Base-by-base conservation (phyloP, 2,329 filamentous ascomycete genomes). In the Lasiodiplodia gonubiensis region DNA sequence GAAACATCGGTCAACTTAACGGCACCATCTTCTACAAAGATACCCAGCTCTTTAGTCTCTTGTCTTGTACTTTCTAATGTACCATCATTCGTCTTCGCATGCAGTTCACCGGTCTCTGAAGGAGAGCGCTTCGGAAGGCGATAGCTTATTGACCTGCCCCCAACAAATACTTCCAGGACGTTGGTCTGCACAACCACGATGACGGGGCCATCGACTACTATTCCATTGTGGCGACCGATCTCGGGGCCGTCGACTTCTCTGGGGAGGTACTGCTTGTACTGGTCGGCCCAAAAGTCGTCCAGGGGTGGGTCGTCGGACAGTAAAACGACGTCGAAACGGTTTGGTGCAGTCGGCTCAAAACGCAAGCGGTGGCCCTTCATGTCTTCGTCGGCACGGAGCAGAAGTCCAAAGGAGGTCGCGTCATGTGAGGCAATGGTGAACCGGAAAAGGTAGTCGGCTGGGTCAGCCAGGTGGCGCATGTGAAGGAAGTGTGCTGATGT, bases 201-300 rank as follows among this genome's bases (percentile, higher is more conserved):
- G 16, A 68, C 46, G n/a, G 46, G 23, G 1, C 39, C 66, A 12
- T 39, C 25, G 7, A 68, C 33, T 21, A 21, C 21, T 3, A 70
- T 30, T 16, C 16, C 39, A 10, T 76, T 74, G 61, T 78, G 77
- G 12, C 77, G 74, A 0, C 77, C 74, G 3, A 79, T 69, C 30
- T 79, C 77, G 10, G 77, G 77, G 0, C 77, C 77, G 55, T 79
- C 77, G 25, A 79, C 70, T 3, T 72, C 73, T 8, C 76, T 72
- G 5, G 74, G 74, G 18, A 77, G 70, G 33, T 78, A 70, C 16
- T 76, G 67, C 12, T 71, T 68, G 68, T 79, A 79, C 68, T 78
- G 78, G 57, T 79, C 77, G n/a, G 75, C 77, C 77, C 77, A 79
- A 68, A 79, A 79, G 68, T 79, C 77, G 69, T 79, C 77, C 1